A percentile compares a stretch with the other conserved stretches of the same genome.
Evolutionary conservation across 805 yeast species (phyloP).

Genomic region (Candida germanica): DNA sequence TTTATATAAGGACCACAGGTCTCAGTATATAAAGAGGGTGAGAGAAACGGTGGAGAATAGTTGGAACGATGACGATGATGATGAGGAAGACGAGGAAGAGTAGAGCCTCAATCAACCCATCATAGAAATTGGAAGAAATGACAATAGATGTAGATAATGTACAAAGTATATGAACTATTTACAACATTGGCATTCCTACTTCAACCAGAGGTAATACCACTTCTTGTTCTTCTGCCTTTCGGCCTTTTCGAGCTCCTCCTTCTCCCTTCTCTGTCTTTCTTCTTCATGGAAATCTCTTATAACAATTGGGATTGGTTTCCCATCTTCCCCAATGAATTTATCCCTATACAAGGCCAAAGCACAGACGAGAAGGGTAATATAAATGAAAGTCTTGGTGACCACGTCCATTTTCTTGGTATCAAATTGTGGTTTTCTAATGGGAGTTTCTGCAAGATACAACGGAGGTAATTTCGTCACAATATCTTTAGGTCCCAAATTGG

Average conservation of each 20-base stretch:
- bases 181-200: constrained; percentile 15
- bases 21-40: constrained; percentile 87
- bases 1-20: constrained; percentile 88
- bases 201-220: constrained; percentile 56
- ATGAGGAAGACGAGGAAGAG: constrained; percentile 44
- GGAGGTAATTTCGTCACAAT: constrained; percentile 30
- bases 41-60: constrained; percentile 92
- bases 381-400: constrained; percentile 51
- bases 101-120: constrained; percentile 22
- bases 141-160: neutral
- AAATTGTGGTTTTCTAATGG: constrained; percentile 43
- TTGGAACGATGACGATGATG: constrained; percentile 80
- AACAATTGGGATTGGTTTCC: constrained; percentile 37
- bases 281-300: constrained; percentile 37
- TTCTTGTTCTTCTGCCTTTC: constrained; percentile 15
- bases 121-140: constrained; percentile 12
- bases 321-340: constrained; percentile 45
- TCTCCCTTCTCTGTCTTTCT: constrained; percentile 21
- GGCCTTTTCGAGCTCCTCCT: constrained; percentile 15
- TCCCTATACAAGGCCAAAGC: constrained; percentile 56
- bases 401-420: constrained; percentile 55
- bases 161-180: neutral
- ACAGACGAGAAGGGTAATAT: constrained; percentile 45
- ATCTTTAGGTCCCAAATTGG: constrained; percentile 29
- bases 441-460: constrained; percentile 42